Conservation (phyloP, 1,284 basidiomycete genomes). For the Omphalotus olearius region DNA sequence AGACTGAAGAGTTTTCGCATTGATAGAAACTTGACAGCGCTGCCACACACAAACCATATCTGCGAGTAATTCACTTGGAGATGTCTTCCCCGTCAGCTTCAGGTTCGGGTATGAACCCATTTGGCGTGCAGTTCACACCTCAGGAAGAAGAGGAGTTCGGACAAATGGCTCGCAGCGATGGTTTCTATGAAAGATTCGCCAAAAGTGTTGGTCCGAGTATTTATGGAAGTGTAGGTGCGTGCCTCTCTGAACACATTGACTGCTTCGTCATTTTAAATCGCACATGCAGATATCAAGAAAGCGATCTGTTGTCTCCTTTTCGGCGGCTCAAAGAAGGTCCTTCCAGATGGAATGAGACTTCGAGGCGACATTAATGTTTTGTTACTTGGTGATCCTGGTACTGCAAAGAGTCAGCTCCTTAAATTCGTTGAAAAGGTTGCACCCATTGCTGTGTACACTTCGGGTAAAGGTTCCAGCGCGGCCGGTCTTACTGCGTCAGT, state of each 20-base stretch:
- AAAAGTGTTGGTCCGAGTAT: constrained; percentile 96
- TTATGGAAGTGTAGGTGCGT: constrained; percentile 85
- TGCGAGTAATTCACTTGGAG: constrained; percentile 92
- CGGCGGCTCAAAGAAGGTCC: constrained; percentile 96
- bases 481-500: constrained; percentile 98
- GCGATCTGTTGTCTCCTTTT: constrained; percentile 93
- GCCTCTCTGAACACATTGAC: not conserved
- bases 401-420: constrained; percentile 94
- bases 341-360: constrained; percentile 97
- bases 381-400: constrained; percentile 95
- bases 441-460: constrained; percentile 97
- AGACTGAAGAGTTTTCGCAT: constrained; percentile 1
- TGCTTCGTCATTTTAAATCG: constrained; percentile 7
- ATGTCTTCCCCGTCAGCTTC: constrained; percentile 68
- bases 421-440: constrained; percentile 99
- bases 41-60: constrained; percentile 90
- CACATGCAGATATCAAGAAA: constrained; percentile 88
- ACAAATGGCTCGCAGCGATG: constrained; percentile 84
- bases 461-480: constrained; percentile 96
- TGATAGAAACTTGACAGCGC: constrained; percentile 69
- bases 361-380: constrained; percentile 98
- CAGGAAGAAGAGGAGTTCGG: constrained; percentile 97
- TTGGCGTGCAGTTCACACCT: constrained; percentile 84
- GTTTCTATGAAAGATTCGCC: constrained; percentile 93
- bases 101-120: constrained; percentile 68